Conservation (phyloP, 2,329 filamentous ascomycete genomes). For the Botrytis fabae region DNA sequence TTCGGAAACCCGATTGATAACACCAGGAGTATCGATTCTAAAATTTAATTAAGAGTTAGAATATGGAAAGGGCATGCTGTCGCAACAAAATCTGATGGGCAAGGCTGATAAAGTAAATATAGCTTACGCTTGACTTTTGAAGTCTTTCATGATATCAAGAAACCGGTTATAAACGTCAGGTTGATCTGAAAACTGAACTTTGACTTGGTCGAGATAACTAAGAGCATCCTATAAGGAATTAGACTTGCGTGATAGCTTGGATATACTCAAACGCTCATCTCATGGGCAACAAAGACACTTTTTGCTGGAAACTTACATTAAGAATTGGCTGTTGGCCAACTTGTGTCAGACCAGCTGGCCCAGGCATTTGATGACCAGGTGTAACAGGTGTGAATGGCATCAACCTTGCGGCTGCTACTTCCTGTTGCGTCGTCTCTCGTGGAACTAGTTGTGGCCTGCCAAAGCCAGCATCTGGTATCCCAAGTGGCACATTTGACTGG, state of each 20-base stretch:
- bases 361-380: slow-evolving; percentile 39
- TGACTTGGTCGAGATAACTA: slow-evolving; percentile 96
- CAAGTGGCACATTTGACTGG: slow-evolving; percentile 50
- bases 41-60: slow-evolving; percentile 5
- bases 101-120: background rate
- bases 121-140: slow-evolving; percentile 91
- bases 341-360: slow-evolving; percentile 61
- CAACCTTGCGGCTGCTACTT: slow-evolving; percentile 61
- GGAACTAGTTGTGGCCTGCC: slow-evolving; percentile 50
- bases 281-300: slow-evolving; percentile 23
- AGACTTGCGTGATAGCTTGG: slow-evolving; percentile 19
- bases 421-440: slow-evolving; percentile 42
- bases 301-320: slow-evolving; percentile 53
- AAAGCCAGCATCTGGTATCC: slow-evolving; percentile 62
- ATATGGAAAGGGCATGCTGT: slow-evolving; percentile 36
- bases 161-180: slow-evolving; percentile 97
- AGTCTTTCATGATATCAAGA: slow-evolving; percentile 99
- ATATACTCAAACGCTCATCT: slow-evolving; percentile 26
- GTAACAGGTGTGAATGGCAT: slow-evolving; percentile 52
- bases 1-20: slow-evolving; percentile 94
- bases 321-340: slow-evolving; percentile 78
- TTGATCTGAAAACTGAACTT: slow-evolving; percentile 95
- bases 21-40: slow-evolving; percentile 92
- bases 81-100: slow-evolving; percentile 4
- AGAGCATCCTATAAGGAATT: slow-evolving; percentile 64